Evolutionary conservation across 2,329 filamentous ascomycete species (phyloP).

Genomic region (Beauveria scarabaeidicola): DNA sequence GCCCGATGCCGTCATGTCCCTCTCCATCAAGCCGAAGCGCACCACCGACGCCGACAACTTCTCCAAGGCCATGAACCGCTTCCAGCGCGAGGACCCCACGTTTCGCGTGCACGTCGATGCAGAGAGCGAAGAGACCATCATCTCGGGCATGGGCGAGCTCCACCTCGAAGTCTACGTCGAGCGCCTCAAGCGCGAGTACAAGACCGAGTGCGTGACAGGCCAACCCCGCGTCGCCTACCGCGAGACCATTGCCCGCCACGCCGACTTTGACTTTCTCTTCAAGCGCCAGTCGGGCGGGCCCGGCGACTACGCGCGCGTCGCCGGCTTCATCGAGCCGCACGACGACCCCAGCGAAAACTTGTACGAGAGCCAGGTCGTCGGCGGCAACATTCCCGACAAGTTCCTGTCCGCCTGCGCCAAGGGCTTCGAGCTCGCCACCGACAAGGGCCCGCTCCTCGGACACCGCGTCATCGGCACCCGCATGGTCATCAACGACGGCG

Average conservation of each 20-base stretch:
- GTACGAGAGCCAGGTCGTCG: conserved; percentile 81
- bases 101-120: conserved; percentile 90
- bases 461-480: conserved; percentile 82
- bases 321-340: conserved; percentile 84
- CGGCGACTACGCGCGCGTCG: conserved; percentile 89
- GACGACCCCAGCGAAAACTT: conserved; percentile 63
- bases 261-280: conserved; percentile 85
- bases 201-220: conserved; percentile 89
- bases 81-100: conserved; percentile 96
- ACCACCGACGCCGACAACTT: conserved; percentile 89
- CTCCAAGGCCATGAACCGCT: conserved; percentile 96
- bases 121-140: conserved; percentile 94
- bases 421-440: conserved; percentile 75
- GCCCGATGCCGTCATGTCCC: conserved; percentile 93
- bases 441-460: conserved; percentile 83
- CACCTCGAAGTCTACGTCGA: conserved; percentile 97
- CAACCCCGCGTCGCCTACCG: conserved; percentile 95
- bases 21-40: conserved; percentile 94
- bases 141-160: conserved; percentile 95
- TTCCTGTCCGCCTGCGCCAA: conserved; percentile 92
- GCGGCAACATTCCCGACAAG: conserved; percentile 90
- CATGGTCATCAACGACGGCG: conserved; percentile 94
- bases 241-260: conserved; percentile 74
- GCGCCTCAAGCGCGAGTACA: conserved; percentile 93
- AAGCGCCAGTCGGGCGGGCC: conserved; percentile 94